These are phyloP conservation scores for Aureobasidium subglaciale DNA, from an alignment of 2,329 filamentous ascomycete genomes.

Conservation along the genomic window DNA sequence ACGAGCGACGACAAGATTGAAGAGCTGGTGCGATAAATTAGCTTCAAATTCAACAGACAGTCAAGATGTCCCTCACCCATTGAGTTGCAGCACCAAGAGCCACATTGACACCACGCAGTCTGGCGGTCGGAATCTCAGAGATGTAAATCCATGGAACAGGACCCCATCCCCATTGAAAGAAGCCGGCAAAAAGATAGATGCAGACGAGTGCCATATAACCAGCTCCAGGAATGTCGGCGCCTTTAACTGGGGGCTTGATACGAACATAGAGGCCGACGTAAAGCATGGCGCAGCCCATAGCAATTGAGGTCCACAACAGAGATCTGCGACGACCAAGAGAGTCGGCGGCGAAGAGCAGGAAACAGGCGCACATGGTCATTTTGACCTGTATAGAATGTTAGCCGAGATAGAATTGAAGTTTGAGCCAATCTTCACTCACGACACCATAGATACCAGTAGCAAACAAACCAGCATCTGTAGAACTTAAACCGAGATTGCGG, in stretches of 20 bases:
- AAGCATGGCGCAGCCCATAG: conserved; percentile 55
- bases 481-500: conserved; percentile 53
- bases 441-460: conserved; percentile 69
- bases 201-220: conserved; percentile 65
- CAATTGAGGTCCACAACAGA: conserved; percentile 37
- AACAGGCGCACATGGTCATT: conserved; percentile 55
- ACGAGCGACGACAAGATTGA: conserved; percentile 65
- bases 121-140: conserved; percentile 61
- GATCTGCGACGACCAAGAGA: conserved; percentile 60
- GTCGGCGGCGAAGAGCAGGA: conserved; percentile 68
- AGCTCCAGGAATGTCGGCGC: conserved; percentile 51
- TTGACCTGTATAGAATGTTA: conserved; percentile 41
- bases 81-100: conserved; percentile 61
- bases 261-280: conserved; percentile 66
- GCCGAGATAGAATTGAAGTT: neutral
- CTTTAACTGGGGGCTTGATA: conserved; percentile 50
- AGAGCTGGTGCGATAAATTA: conserved; percentile 47
- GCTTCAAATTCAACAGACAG: neutral
- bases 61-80: conserved; percentile 17
- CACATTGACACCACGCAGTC: conserved; percentile 60
- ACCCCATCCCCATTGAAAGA: conserved; percentile 47
- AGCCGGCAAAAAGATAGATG: conserved; percentile 64
- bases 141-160: conserved; percentile 61
- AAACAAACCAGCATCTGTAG: conserved; percentile 55
- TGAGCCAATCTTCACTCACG: conserved; percentile 20